Evolutionary conservation across 2,329 filamentous ascomycete species (phyloP), one percentile per base, ranked within the genome.

Genomic region (Cryphonectria carpinicola): DNA sequence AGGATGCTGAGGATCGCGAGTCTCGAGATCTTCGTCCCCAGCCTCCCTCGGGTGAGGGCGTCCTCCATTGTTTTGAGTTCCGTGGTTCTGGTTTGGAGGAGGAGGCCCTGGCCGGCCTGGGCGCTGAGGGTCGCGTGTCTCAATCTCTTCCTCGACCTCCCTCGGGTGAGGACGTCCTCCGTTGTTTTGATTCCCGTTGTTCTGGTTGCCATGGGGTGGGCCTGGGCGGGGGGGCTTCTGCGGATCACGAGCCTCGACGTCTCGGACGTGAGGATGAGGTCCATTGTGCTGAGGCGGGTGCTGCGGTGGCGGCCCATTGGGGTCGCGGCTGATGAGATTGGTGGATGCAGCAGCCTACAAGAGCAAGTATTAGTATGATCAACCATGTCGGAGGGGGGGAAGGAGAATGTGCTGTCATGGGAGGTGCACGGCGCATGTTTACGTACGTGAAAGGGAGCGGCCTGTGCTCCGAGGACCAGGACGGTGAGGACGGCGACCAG

Each of bases 401-500:
- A 2, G 28, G 11, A 11, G 37, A 39, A n/a, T 49, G 17, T 49
- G 10, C n/a, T n/a, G 46, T 19, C 17, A 13, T 17, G 17, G 3
- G 17, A 46, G 43, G 17, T 32, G 32, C 32, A 32, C 32, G 32
- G 32, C 32, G 43, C 43, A 41, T 13, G 39, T n/a, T 22, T 13
- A 54, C 63, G 43, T 39, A 65, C 63, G 7, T 46, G 52, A 37
- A 67, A 43, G 39, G 65, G 65, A 60, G 65, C 65, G 17, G 65
- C 65, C 32, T 46, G 54, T 39, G 54, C 65, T 28, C 65, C 65
- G 37, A 67, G 3, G 65, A 54, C 65, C 54, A 67, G 37, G 17
- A 67, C n/a, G 39, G 54, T 58, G 54, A 67, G 25, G 25, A 67
- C 65, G 35, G 39, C 54, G 7, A 54, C 65, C 28, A 60, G 35